These are phyloP conservation scores for Leptodermis oblonga DNA, from an alignment of 257 asterid genomes.

Conservation along the genomic window DNA sequence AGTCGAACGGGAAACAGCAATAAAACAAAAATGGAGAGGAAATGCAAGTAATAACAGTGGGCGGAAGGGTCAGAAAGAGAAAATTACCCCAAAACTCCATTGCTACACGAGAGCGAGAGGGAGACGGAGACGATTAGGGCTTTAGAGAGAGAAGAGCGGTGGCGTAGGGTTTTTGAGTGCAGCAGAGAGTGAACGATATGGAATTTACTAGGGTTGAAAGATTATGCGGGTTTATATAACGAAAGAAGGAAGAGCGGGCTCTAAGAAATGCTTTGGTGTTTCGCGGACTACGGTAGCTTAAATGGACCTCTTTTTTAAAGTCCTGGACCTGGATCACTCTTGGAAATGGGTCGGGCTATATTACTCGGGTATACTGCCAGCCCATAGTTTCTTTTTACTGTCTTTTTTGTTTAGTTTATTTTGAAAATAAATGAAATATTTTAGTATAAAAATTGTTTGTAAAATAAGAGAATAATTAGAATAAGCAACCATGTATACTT, in stretches of 20 bases:
- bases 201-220: slow-evolving; percentile 10
- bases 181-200: neutral
- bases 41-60: neutral
- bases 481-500: too few species aligned
- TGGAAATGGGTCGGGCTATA: neutral
- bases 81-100: slow-evolving; percentile 74
- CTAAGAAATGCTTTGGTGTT: neutral
- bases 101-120: slow-evolving; percentile 1
- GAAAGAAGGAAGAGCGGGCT: neutral
- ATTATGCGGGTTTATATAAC: slow-evolving; percentile 7
- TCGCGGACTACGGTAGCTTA: slow-evolving; percentile 7
- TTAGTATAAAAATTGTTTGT: too few species aligned
- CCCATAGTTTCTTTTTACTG: too few species aligned
- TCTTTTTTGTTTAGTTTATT: too few species aligned
- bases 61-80: neutral
- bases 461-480: too few species aligned
- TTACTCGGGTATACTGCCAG: too few species aligned
- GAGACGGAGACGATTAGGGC: slow-evolving; percentile 10
- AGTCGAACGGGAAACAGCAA: neutral
- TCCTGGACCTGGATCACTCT: neutral
- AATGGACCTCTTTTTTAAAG: neutral
- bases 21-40: neutral
- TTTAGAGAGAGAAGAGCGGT: slow-evolving; percentile 13
- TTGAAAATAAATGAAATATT: too few species aligned
- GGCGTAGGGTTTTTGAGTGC: slow-evolving; percentile 23